Base-by-base conservation (phyloP, 768 basidiomycete species). In the Sporobolomyces pararoseus region DNA sequence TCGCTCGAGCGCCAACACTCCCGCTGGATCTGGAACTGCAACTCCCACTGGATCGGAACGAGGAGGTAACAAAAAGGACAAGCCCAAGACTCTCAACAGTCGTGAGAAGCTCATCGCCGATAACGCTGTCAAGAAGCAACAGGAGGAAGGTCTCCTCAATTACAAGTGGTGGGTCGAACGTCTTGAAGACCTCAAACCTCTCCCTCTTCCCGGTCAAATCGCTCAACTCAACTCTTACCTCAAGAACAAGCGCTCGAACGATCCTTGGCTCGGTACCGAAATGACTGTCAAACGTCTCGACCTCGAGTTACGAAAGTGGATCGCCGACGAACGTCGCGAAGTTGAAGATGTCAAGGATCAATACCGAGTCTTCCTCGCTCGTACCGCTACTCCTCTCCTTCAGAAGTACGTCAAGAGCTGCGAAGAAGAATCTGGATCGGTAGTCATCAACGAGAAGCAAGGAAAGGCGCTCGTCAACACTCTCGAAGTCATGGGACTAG, bases 161-260 rank as follows among this genome's bases (percentile, higher is more conserved):
- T 65, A 54, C 66, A 70, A 63, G 13, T 89, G 88, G 87, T 85
- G 87, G 83, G 77, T 79, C 29, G 81, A 81, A 32, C 82, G 84
- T 46, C 80, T 88, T 25, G 78, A 78, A 14, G 76, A 77, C 7
- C 75, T 85, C 73, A 79, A 77, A 37, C 68, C 83, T 14, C 51
- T 65, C 54, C 61, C 79, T 0, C 72, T 78, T n/a, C 46, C 77
- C 21, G 75, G 81, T 29, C 82, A 81, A 65, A 66, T 81, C 27
- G 72, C 77, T 23, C 73, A 73, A 2, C 57, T 85, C 39, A 78
- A 81, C 6, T 76, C 77, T 25, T 71, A 86, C 52, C 78, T 79
- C 66, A 83, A 84, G 47, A 86, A 83, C 78, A 81, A 80, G 61
- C 82, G 81, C 57, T 78, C 80, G 53, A 53, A 70, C 23, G 82